These are phyloP conservation scores for Aureobasidium sp. DNA, from an alignment of 2,329 filamentous ascomycete species.

Conservation along the genomic window DNA sequence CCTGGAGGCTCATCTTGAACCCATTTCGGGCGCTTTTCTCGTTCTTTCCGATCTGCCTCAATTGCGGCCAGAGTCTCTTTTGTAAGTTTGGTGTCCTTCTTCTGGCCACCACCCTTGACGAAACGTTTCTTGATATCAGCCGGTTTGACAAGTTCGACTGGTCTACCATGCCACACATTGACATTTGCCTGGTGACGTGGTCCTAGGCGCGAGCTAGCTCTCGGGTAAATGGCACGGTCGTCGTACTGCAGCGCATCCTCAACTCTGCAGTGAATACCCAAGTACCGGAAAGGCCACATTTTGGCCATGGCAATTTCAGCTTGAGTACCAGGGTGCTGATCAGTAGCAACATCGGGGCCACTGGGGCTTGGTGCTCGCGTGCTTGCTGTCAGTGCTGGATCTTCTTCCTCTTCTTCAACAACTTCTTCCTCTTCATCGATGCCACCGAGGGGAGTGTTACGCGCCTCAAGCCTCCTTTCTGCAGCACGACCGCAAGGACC, in stretches of 20 bases:
- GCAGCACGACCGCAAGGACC: slow-evolving; percentile 94
- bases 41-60: slow-evolving; percentile 73
- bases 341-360: slow-evolving; percentile 45
- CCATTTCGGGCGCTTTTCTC: slow-evolving; percentile 83
- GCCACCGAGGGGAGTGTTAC: slow-evolving; percentile 65
- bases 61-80: slow-evolving; percentile 74
- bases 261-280: slow-evolving; percentile 90
- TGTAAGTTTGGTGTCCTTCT: slow-evolving; percentile 68
- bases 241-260: slow-evolving; percentile 96
- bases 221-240: slow-evolving; percentile 85
- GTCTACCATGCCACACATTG: slow-evolving; percentile 73
- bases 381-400: slow-evolving; percentile 47
- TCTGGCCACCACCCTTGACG: slow-evolving; percentile 54
- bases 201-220: slow-evolving; percentile 85
- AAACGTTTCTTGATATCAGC: slow-evolving; percentile 76
- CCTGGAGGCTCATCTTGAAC: slow-evolving; percentile 84
- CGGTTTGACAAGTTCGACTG: slow-evolving; percentile 86
- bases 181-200: slow-evolving; percentile 87
- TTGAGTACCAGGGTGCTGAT: slow-evolving; percentile 60
- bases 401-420: slow-evolving; percentile 59
- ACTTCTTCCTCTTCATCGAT: slow-evolving; percentile 58
- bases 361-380: slow-evolving; percentile 50
- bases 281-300: slow-evolving; percentile 92
- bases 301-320: slow-evolving; percentile 90
- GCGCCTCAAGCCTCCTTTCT: slow-evolving; percentile 83